Evolutionary conservation across 768 basidiomycete species (phyloP), one percentile per base, ranked within the genome.

Genomic region (Cystofilobasidium bisporidii): DNA sequence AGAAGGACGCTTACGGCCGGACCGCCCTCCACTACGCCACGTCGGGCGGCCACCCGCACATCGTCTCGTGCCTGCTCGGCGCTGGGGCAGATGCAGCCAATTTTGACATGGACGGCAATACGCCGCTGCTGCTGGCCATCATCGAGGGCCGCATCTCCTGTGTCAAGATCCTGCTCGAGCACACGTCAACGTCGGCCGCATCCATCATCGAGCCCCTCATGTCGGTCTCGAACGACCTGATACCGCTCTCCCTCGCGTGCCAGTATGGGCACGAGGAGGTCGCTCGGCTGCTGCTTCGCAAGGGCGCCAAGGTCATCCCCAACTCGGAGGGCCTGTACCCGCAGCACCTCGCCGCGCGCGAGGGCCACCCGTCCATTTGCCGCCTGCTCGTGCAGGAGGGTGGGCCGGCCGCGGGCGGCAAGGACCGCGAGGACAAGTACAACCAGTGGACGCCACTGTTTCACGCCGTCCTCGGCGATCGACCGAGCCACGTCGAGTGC

Each of bases 361-460:
- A 91, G 74, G 96, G 96, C 4, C 92, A 96, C 71, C 83, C 82
- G 11, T 83, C 86, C n/a, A 84, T 96, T 24, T 94, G 93, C 76
- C 81, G 79, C 67, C 77, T 91, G 10, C 83, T 99, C 40, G 79
- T 91, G 53, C 72, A 77, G 5, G 80, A 80, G 36, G 84, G 84
- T 47, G 86, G 77, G 41, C 59, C 73, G 9, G 74, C 74, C 38
- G 76, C 74, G 3, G 77, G 77, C 33, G 78, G 77, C 84, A 59
- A 90, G 86, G 45, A 90, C 86, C 85, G 91, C 90, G 76, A 87
- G 1, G 96, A 99, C 81, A 98, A 93, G 78, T 98, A 94, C 77
- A 88, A 94, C 74, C 91, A 96, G 76, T 97, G 94, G 91, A 98
- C 93, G 10, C 96, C 96, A 30, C 81, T 98, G 53, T 91, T 93